phyloP scores from a whole-genome alignment of 352 stramenopile species.

The Phytopythium litorale region DNA sequence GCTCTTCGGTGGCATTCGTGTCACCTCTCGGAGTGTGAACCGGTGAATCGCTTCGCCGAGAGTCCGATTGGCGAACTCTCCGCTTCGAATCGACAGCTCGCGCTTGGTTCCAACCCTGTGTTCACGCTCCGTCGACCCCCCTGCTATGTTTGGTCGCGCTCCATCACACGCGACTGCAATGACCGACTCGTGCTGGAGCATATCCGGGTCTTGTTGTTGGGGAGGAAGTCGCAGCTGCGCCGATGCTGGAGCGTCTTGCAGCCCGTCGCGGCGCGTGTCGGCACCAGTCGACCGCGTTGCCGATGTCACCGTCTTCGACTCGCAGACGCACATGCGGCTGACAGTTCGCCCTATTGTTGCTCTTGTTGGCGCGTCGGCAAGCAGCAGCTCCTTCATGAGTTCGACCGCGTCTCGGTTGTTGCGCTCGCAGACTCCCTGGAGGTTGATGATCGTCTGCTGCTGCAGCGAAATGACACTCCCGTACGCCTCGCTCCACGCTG shows the following conservation, averaged over 20 bases:
- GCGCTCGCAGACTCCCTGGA: slow-evolving; percentile 51
- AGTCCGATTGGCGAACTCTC: slow-evolving; percentile 66
- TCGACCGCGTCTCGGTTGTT: slow-evolving; percentile 37
- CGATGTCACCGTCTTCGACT: neutral
- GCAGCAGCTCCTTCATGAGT: slow-evolving; percentile 48
- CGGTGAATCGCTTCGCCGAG: slow-evolving; percentile 51
- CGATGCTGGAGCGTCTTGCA: neutral
- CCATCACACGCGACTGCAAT: too few relatives aligned
- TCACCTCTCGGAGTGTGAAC: slow-evolving; percentile 42
- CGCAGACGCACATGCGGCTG: neutral
- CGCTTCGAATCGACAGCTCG: slow-evolving; percentile 25
- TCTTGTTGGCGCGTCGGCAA: slow-evolving; percentile 25
- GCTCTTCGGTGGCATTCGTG: neutral
- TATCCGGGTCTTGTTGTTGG: slow-evolving; percentile 52
- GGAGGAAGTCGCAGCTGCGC: slow-evolving; percentile 32
- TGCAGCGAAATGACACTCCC: slow-evolving; percentile 66
- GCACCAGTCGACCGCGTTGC: neutral
- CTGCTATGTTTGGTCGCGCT: neutral
- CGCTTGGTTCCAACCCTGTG: neutral
- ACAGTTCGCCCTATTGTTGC: neutral
- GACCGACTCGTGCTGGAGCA: neutral
- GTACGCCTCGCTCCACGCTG: slow-evolving; percentile 74
- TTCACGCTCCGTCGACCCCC: neutral
- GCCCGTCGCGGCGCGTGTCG: neutral
- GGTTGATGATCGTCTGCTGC: slow-evolving; percentile 66